Percentiles rank a stretch among this genome's conserved stretches.
Conservation (phyloP, 495 filamentous ascomycete genomes). For the Cladorrhinum samala region DNA sequence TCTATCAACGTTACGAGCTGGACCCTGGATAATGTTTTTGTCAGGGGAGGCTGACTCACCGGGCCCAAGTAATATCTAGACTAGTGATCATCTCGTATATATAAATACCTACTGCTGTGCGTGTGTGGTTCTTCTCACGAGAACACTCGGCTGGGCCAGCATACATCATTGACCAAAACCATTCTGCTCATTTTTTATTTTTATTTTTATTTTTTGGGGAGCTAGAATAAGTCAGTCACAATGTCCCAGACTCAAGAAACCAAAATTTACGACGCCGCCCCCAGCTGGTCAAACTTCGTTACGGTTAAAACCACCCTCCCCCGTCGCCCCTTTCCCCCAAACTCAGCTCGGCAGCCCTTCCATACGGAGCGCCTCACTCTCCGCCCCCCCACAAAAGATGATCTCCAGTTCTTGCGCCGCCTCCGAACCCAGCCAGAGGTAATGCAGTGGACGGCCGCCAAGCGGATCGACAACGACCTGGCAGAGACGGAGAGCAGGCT, state of each 20-base stretch:
- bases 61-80: too few relatives aligned
- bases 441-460: constrained; percentile 40
- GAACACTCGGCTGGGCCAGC: too few relatives aligned
- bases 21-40: background rate
- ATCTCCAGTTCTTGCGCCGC: constrained; percentile 31
- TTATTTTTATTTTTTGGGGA: too few relatives aligned
- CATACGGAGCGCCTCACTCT: constrained; percentile 40
- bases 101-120: too few relatives aligned
- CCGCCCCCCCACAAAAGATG: constrained; percentile 32
- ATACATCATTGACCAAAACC: too few relatives aligned
- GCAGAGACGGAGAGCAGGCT: constrained; percentile 29
- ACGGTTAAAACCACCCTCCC: constrained; percentile 35
- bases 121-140: too few relatives aligned
- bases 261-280: background rate
- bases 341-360: constrained; percentile 23
- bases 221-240: background rate
- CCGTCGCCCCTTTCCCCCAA: constrained; percentile 22
- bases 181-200: too few relatives aligned
- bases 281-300: constrained; percentile 11
- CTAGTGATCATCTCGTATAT: too few relatives aligned
- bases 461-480: constrained; percentile 29
- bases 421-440: constrained; percentile 46
- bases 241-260: background rate
- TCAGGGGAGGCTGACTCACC: background rate
- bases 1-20: background rate